Evolutionary conservation across 495 filamentous ascomycete species (phyloP), one percentile per base, ranked within the genome.

Genomic region (Glutinoglossum americanum): DNA sequence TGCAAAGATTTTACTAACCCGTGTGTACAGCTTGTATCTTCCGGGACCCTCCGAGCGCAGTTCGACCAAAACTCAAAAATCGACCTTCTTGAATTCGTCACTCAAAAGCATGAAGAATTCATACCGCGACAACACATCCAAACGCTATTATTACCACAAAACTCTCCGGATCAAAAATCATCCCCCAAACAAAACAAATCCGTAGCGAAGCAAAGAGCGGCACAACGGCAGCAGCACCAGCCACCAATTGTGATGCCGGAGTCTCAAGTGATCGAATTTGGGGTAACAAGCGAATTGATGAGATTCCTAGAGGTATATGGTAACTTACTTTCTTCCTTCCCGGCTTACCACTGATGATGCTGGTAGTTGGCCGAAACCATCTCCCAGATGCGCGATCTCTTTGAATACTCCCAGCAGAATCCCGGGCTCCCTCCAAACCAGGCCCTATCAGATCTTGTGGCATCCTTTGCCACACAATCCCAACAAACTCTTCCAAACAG

Each of bases 141-240:
- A 56, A 28, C 28, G 6, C 55, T 67, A 19, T 62, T 66, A 25
- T 41, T 45, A n/a, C 59, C 57, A 4, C 26, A 61, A 48, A 44
- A 53, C 26, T 64, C 67, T 26, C 65, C 64, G 1, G 63, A 59
- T 45, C 59, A 64, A 48, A 65, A 61, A 9, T 57, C 64, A 33
- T 70, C 68, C 11, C 71, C 71, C 3, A 69, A 70, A 27, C 63
- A 70, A 63, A 67, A 60, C 59, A 72, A 71, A 60, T 63, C 55
- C 0, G 19, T 54, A 13, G 54, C 37, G 23, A 55, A 60, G 8
- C 61, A 65, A 39, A 57, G 62, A 35, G 66, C 60, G 47, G 59
- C 56, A 17, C 62, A 61, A 44, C 67, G 60, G 57, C 64, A 61
- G 55, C 62, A 53, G 21, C 62, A 58, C 25, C 61, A 59, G 25